Conservation (phyloP, 306 rosid species). For the Herpetospermum pedunculosum region DNA sequence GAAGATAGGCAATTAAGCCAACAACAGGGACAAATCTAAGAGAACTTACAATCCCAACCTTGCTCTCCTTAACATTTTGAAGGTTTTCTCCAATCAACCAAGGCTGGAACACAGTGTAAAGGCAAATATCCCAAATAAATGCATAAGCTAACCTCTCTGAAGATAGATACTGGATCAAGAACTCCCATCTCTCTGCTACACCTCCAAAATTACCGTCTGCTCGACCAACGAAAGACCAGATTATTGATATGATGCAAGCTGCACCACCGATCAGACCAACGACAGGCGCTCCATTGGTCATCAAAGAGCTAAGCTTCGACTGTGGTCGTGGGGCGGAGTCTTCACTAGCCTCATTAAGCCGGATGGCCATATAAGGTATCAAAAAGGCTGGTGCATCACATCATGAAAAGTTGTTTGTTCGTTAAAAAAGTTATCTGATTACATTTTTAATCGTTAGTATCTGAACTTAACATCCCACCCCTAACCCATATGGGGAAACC, state of each 20-base stretch:
- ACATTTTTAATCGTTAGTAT: background rate
- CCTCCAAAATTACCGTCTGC: slow-evolving; percentile 55
- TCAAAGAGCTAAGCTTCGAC: slow-evolving; percentile 47
- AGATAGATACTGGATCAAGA: slow-evolving; percentile 56
- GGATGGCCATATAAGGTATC: slow-evolving; percentile 94
- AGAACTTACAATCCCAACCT: slow-evolving; percentile 38
- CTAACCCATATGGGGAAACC: background rate
- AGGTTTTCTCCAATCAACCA: slow-evolving; percentile 84
- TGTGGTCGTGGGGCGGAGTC: slow-evolving; percentile 26
- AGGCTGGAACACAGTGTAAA: slow-evolving; percentile 73
- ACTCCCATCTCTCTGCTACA: slow-evolving; percentile 55
- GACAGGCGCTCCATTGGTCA: slow-evolving; percentile 48
- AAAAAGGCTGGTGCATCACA: slow-evolving; percentile 53
- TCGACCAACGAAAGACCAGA: slow-evolving; percentile 67
- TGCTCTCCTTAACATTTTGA: slow-evolving; percentile 45
- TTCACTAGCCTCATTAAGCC: slow-evolving; percentile 46
- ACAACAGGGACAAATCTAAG: slow-evolving; percentile 66
- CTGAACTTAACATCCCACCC: background rate
- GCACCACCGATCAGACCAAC: slow-evolving; percentile 67
- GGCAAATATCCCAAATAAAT: slow-evolving; percentile 87
- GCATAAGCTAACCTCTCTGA: slow-evolving; percentile 90
- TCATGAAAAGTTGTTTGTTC: background rate
- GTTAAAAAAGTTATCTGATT: background rate
- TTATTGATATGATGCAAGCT: slow-evolving; percentile 42
- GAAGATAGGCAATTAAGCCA: slow-evolving; percentile 67